Evolutionary conservation across 139 green algal genomes (phyloP), one percentile per base, ranked within the genome.

Genomic region (Asterochloris erici): DNA sequence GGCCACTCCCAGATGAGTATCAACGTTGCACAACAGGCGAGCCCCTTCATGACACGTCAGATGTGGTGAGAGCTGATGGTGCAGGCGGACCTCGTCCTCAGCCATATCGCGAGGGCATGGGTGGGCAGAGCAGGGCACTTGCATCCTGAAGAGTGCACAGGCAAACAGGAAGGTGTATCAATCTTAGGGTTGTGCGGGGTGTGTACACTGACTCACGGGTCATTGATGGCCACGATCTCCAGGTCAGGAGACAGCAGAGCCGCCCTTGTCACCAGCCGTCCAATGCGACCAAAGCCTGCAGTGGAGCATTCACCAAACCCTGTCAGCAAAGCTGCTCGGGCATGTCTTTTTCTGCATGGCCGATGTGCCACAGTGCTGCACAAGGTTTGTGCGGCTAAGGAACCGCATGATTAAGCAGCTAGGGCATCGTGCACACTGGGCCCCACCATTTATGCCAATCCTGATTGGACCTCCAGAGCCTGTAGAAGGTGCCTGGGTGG

Each of bases 251-350:
- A 88, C 60, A 89, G 73, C 38, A 84, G 64, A 9, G 63, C 73
- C 19, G 73, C 74, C 28, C 74, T 76, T 61, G 90, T 83, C 66
- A 96, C 93, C 73, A 96, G 87, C 27, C 91, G 90, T 14, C 95
- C 96, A 77, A 98, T 98, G 76, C 96, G 91, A 47, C 96, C 96
- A 84, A 98, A 98, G 47, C 95, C 95, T 94, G 89, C 70, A 82
- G 12, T 19, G 38, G 38, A 54, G 38, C 38, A 54, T 54, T n/a
- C 71, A 24, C 75, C 63, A 73, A n/a, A 26, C 26, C 0, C 54
- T 16, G 17, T 10, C 54, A 75, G 14, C n/a, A 27, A 61, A 24
- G 73, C 73, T 13, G 15, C 27, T 23, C 9, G 68, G 68, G 68
- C 28, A 28, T 24, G 26, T 29, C 70, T 17, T 24, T 54, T 54